Evolutionary conservation across 768 basidiomycete genomes (phyloP), one percentile per base, ranked within the genome.

Genomic region (Tylopilus plumbeoviolaceoides): DNA sequence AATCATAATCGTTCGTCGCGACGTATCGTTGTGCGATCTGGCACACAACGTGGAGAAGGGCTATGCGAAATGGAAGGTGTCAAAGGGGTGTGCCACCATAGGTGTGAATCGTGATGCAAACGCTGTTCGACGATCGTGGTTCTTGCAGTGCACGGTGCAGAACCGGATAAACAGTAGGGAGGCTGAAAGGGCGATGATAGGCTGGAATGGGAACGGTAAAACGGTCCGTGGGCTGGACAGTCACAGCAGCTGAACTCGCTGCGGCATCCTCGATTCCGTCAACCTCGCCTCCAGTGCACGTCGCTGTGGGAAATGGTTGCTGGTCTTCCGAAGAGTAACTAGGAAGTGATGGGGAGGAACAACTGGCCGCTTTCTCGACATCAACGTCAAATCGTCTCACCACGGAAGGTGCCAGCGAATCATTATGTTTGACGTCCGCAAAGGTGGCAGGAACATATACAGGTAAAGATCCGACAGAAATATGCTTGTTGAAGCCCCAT

Each of bases 61-160:
- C 6, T 9, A 33, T 21, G 38, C 28, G 42, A 45, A 45, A 42
- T 14, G 18, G 33, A 33, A 20, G 31, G 15, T 14, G 44, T 62
- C 50, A 64, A 48, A 28, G 15, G 47, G 44, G 20, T 2, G 20
- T 36, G 33, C 33, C 41, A 28, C 42, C 20, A 7, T 50, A 50
- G 27, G 63, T 56, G 39, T 65, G 60, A 36, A 62, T 51, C 2
- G 52, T 49, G 31, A 65, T 49, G 27, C 28, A 42, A 38, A 63
- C 21, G 12, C 33, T 42, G 11, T 56, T 44, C 25, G 44, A 28
- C n/a, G 60, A 39, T 33, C 41, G 43, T 23, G 52, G 15, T 30
- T 38, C 38, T 31, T 52, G 54, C 45, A 33, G 20, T 10, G 27
- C n/a, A 12, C 8, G 42, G n/a, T 25, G 44, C 14, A 49, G 30